Percentiles rank a stretch among this genome's conserved stretches.
phyloP scores from a whole-genome alignment of 1,139 yeast species.

The Diutina neorugosa region DNA sequence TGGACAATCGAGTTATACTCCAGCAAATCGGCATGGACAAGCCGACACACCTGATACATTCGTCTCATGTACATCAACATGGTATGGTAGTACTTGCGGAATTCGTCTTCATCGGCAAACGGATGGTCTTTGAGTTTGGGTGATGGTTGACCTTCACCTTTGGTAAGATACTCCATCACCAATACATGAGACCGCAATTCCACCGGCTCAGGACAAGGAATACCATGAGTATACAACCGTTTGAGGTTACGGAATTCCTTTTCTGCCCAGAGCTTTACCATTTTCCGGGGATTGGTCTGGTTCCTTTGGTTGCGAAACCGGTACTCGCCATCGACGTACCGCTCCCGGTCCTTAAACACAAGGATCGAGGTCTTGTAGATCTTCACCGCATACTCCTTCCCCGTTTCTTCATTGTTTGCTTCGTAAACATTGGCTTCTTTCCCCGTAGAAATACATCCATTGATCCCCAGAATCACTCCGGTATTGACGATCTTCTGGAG shows the following conservation, averaged over 20 bases:
- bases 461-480: slow-evolving; percentile 73
- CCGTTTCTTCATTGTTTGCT: slow-evolving; percentile 60
- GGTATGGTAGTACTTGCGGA: slow-evolving; percentile 59
- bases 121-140: slow-evolving; percentile 80
- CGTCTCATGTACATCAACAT: slow-evolving; percentile 78
- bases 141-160: slow-evolving; percentile 74
- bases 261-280: slow-evolving; percentile 98
- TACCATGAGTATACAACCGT: slow-evolving; percentile 63
- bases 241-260: slow-evolving; percentile 90
- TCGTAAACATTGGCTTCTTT: slow-evolving; percentile 98
- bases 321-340: slow-evolving; percentile 94
- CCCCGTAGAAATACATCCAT: slow-evolving; percentile 94
- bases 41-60: slow-evolving; percentile 75
- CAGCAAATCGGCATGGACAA: slow-evolving; percentile 94
- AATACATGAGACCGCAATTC: slow-evolving; percentile 83
- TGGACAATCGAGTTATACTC: slow-evolving; percentile 91
- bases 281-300: slow-evolving; percentile 88
- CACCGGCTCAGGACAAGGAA: slow-evolving; percentile 87
- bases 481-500: slow-evolving; percentile 70
- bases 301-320: slow-evolving; percentile 76
- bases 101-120: slow-evolving; percentile 51
- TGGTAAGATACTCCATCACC: slow-evolving; percentile 83
- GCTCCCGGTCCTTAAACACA: slow-evolving; percentile 89
- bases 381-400: slow-evolving; percentile 69
- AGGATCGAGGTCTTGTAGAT: slow-evolving; percentile 92